These are phyloP conservation scores for Boeremia exigua DNA, from an alignment of 2,329 filamentous ascomycete genomes.

Conservation along the genomic window DNA sequence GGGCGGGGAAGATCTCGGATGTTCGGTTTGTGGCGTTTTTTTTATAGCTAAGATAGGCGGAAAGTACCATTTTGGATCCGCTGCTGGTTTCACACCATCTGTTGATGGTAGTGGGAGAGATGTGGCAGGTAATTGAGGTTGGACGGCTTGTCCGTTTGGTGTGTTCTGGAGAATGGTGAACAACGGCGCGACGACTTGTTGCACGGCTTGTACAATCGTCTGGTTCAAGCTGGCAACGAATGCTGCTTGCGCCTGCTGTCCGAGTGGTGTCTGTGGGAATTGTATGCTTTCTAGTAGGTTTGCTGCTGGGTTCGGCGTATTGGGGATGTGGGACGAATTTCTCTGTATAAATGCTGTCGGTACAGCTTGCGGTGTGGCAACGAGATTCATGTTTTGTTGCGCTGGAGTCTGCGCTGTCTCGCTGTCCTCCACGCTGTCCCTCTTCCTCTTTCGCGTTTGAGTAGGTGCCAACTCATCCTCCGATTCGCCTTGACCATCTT, in stretches of 20 bases:
- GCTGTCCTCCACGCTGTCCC: background rate
- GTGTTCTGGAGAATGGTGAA: conserved; percentile 23
- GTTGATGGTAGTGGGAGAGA: conserved; percentile 9
- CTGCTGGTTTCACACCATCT: conserved; percentile 29
- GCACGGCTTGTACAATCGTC: conserved; percentile 32
- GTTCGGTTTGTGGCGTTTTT: background rate
- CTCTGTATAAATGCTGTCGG: conserved; percentile 2
- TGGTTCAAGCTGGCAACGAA: conserved; percentile 33
- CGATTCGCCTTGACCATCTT: conserved; percentile 16
- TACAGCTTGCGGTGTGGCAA: background rate
- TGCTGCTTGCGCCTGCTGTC: conserved; percentile 35
- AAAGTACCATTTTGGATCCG: conserved; percentile 38
- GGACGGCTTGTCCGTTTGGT: conserved; percentile 10
- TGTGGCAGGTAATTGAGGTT: conserved; percentile 5
- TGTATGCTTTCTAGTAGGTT: conserved; percentile 26
- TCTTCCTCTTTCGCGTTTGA: conserved; percentile 18
- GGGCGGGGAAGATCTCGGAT: conserved; percentile 1
- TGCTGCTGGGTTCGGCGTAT: conserved; percentile 24
- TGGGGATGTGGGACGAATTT: conserved; percentile 9
- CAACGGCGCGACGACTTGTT: conserved; percentile 33
- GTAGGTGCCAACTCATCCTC: conserved; percentile 42
- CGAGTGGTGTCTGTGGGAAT: conserved; percentile 40
- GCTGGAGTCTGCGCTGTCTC: background rate
- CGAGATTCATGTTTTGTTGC: background rate
- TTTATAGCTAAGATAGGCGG: conserved; percentile 18